phyloP scores from a whole-genome alignment of 1,284 basidiomycete genomes.

The Neolentinus lepideus region DNA sequence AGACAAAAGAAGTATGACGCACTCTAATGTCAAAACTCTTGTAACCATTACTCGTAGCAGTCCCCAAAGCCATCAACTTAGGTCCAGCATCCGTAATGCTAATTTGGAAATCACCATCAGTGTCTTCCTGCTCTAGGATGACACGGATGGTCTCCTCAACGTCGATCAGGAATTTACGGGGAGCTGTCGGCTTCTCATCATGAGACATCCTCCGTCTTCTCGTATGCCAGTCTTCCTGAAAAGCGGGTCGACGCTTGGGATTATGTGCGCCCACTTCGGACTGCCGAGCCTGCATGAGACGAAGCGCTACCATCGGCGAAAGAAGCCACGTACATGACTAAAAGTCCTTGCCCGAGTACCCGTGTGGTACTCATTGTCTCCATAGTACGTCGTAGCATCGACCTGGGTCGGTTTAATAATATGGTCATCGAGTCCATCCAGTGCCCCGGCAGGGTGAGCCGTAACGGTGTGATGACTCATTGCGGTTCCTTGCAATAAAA shows the following conservation, averaged over 20 bases:
- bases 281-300: conserved; percentile 29
- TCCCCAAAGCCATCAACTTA: conserved; percentile 93
- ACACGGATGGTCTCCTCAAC: conserved; percentile 99
- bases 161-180: conserved; percentile 90
- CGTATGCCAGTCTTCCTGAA: conserved; percentile 69
- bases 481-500: background rate
- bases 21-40: conserved; percentile 94
- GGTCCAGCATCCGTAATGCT: conserved; percentile 96
- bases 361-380: conserved; percentile 58
- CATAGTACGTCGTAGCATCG: conserved; percentile 81
- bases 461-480: background rate
- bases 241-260: conserved; percentile 57
- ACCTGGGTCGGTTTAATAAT: conserved; percentile 46
- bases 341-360: conserved; percentile 74
- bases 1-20: conserved; percentile 23
- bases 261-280: conserved; percentile 59
- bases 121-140: conserved; percentile 96
- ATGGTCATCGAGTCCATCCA: conserved; percentile 38
- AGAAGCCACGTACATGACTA: conserved; percentile 53
- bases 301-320: conserved; percentile 18
- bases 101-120: conserved; percentile 95
- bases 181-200: conserved; percentile 68
- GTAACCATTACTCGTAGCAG: conserved; percentile 96
- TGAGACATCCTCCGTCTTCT: conserved; percentile 79
- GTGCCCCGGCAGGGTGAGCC: background rate